Conservation (phyloP, 148 eudicot species). For the Amaranthus palmeri region DNA sequence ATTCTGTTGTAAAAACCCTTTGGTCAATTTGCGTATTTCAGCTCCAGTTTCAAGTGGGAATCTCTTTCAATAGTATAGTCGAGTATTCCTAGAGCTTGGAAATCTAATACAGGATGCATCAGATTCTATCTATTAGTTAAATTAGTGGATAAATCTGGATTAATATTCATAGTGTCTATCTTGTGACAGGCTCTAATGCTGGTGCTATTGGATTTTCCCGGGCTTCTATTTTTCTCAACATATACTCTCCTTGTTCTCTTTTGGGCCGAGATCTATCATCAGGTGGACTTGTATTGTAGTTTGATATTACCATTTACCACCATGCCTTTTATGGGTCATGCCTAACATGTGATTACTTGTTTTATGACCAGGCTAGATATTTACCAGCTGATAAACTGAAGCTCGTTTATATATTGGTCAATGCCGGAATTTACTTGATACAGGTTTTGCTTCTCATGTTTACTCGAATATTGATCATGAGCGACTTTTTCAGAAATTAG, state of each 20-base stretch:
- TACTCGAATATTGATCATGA: not conserved
- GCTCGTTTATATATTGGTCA: conserved; percentile 48
- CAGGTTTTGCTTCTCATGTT: conserved; percentile 48
- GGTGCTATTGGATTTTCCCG: conserved; percentile 76
- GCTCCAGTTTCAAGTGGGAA: not conserved
- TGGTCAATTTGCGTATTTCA: not conserved
- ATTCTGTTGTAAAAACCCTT: not conserved
- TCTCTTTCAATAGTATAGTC: not conserved
- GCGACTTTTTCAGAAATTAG: not conserved
- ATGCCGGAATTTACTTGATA: conserved; percentile 60
- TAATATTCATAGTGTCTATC: not conserved
- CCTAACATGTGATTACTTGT: conserved; percentile 16
- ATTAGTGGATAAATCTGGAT: not conserved
- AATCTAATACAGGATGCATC: not conserved
- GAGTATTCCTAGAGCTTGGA: not conserved
- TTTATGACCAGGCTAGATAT: conserved; percentile 71
- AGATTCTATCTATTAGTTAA: not conserved
- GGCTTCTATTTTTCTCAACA: conserved; percentile 82
- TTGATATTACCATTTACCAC: not conserved
- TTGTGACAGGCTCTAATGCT: conserved; percentile 47
- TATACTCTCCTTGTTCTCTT: conserved; percentile 90
- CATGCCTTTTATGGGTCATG: conserved; percentile 2
- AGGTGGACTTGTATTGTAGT: conserved; percentile 34
- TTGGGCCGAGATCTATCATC: conserved; percentile 97
- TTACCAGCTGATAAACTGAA: conserved; percentile 77